phyloP scores from a whole-genome alignment of 2,329 filamentous ascomycete species.

The Passalora sequoiae region DNA sequence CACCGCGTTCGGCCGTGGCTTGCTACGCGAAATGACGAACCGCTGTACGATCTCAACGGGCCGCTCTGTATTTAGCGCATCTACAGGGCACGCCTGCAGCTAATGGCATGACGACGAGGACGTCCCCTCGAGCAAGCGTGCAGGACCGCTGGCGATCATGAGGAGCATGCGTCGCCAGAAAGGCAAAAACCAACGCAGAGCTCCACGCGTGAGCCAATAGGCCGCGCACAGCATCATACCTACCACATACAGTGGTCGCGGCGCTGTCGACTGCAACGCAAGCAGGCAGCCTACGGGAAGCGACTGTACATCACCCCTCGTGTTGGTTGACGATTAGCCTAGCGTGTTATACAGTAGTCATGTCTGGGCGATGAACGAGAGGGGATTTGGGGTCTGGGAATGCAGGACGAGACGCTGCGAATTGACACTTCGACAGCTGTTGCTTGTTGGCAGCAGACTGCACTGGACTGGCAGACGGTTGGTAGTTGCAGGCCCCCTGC shows the following conservation, averaged over 20 bases:
- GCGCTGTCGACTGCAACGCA: no score
- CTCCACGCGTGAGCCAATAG: conserved; percentile 6
- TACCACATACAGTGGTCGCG: not conserved
- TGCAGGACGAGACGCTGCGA: no score
- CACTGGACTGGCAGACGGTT: not conserved
- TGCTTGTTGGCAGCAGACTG: no score
- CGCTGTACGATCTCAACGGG: conserved; percentile 12
- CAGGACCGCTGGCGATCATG: conserved; percentile 10
- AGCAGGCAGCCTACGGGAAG: no score
- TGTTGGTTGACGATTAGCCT: no score
- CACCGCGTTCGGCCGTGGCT: conserved; percentile 8
- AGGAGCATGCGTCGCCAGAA: conserved; percentile 3
- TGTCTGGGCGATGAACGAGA: no score
- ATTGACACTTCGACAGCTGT: no score
- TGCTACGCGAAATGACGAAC: conserved; percentile 21
- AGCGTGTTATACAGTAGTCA: no score
- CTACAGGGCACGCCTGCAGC: conserved; percentile 12
- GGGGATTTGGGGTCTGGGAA: no score
- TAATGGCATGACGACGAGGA: conserved; percentile 10
- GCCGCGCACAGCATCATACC: not conserved
- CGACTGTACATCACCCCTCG: no score
- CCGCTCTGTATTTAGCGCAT: conserved; percentile 12
- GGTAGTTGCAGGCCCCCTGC: conserved; percentile 4
- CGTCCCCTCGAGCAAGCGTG: conserved; percentile 1
- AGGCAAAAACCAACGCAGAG: not conserved